phyloP scores from a whole-genome alignment of 2,329 filamentous ascomycete genomes.

The Cordyceps militaris region DNA sequence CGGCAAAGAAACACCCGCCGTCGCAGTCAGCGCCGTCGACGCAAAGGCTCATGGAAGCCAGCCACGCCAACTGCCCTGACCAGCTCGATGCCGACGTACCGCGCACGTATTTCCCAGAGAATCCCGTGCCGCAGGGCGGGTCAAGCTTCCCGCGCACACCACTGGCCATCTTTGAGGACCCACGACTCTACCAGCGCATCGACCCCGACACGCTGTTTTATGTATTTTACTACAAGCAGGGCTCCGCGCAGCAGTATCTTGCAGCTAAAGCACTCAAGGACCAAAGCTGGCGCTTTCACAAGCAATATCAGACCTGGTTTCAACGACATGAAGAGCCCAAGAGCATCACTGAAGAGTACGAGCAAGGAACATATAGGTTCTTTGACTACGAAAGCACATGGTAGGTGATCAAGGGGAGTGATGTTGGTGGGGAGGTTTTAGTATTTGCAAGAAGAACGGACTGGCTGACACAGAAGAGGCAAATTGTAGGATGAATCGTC shows the following conservation, averaged over 20 bases:
- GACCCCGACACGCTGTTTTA: slow-evolving; percentile 97
- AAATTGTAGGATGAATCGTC: slow-evolving; percentile 83
- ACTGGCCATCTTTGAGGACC: slow-evolving; percentile 86
- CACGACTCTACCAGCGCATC: slow-evolving; percentile 76
- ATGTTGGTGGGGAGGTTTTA: too few relatives aligned
- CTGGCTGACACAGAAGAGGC: background rate
- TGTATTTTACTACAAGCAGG: slow-evolving; percentile 98
- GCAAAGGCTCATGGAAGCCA: slow-evolving; percentile 67
- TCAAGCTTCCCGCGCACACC: slow-evolving; percentile 89
- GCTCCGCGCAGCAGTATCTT: slow-evolving; percentile 89
- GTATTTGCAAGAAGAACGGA: background rate
- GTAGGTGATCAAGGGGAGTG: slow-evolving; percentile 50
- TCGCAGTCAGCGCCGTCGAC: slow-evolving; percentile 58
- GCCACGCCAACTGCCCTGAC: slow-evolving; percentile 67
- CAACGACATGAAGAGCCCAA: slow-evolving; percentile 98
- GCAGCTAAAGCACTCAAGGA: slow-evolving; percentile 96
- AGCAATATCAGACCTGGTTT: slow-evolving; percentile 99
- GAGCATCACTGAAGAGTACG: slow-evolving; percentile 96
- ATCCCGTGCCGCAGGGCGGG: slow-evolving; percentile 65
- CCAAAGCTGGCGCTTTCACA: slow-evolving; percentile 98
- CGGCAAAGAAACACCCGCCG: slow-evolving; percentile 63
- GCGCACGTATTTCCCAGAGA: slow-evolving; percentile 75
- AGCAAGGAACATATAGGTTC: slow-evolving; percentile 97
- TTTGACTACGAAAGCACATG: slow-evolving; percentile 99
- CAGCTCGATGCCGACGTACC: slow-evolving; percentile 74